These are phyloP conservation scores for Ceratocystis albifundus DNA, from an alignment of 2,329 filamentous ascomycete genomes.

Conservation along the genomic window DNA sequence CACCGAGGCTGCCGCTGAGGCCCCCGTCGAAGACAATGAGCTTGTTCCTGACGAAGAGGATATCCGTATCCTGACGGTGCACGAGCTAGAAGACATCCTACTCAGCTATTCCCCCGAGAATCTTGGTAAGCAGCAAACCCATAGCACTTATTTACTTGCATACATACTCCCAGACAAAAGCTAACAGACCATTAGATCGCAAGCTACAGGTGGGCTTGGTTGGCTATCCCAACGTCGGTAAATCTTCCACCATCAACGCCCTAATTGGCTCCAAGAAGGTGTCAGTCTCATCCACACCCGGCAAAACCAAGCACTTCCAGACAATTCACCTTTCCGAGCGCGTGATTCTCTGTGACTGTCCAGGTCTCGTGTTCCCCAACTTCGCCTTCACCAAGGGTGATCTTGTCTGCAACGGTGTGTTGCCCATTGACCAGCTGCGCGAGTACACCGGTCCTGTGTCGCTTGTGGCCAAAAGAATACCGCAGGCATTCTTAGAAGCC, in stretches of 20 bases:
- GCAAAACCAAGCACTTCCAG: conserved; percentile 99
- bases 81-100: conserved; percentile 85
- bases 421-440: conserved; percentile 91
- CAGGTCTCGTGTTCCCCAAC: conserved; percentile 95
- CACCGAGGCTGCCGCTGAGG: conserved; percentile 25
- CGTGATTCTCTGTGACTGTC: conserved; percentile 92
- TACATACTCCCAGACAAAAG: background rate
- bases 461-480: conserved; percentile 74
- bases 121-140: conserved; percentile 34
- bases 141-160: background rate
- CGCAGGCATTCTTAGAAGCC: conserved; percentile 77
- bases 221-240: conserved; percentile 97
- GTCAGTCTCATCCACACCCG: conserved; percentile 90
- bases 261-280: conserved; percentile 98
- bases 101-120: conserved; percentile 53
- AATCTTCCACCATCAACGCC: conserved; percentile 98
- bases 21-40: conserved; percentile 29
- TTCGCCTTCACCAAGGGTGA: conserved; percentile 95
- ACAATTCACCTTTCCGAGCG: conserved; percentile 86
- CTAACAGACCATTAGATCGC: conserved; percentile 30
- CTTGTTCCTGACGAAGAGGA: conserved; percentile 40
- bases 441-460: conserved; percentile 81
- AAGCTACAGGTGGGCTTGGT: conserved; percentile 89
- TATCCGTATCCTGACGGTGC: conserved; percentile 76
- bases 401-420: conserved; percentile 83